Base-by-base conservation (phyloP, 768 basidiomycete genomes). In the Coprinopsis cinerea region DNA sequence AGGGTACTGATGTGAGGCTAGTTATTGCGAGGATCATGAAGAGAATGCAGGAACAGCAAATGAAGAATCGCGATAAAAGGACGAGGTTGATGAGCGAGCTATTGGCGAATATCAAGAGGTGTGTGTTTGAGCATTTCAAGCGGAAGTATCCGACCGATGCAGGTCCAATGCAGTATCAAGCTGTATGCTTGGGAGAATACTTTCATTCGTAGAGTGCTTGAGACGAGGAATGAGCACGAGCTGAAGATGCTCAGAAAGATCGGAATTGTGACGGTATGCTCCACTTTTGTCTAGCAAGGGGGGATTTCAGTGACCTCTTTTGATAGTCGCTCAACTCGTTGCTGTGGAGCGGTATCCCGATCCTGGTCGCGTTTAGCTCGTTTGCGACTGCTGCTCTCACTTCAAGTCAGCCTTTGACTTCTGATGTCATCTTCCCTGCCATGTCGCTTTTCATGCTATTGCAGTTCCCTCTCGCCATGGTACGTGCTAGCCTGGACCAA, bases 151-250 rank as follows among this genome's bases (percentile, higher is more conserved):
- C 14, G 17, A 9, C 2, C 13, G 10, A 27, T 49, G 45, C 57
- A 35, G 3, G 3, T 22, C 13, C 24, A n/a, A n/a, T 22, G 2
- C 51, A 89, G 88, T 55, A 90, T 93, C 63, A 92, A 93, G 61
- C 68, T 93, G 3, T 95, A 95, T 64, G 90, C 88, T 2, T 98
- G 95, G 95, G 95, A 98, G 67, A 80, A 85, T 57, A 85, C 89
- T 2, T 97, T 98, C 61, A 76, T 89, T 24, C 75, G 83, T 44
- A 83, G 82, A 48, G 77, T 98, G 25, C 67, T 84, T n/a, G 73
- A 79, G 18, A 86, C 93, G 2, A 75, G 92, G 36, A 92, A 94
- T 61, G 79, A 89, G 49, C 71, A 82, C 55, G 93, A 95, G 62
- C 63, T 98, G 42, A 81, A 73, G 53, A 83, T 89, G 79, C 73